Conservation (phyloP, 805 yeast species). For the Candida koratica region DNA sequence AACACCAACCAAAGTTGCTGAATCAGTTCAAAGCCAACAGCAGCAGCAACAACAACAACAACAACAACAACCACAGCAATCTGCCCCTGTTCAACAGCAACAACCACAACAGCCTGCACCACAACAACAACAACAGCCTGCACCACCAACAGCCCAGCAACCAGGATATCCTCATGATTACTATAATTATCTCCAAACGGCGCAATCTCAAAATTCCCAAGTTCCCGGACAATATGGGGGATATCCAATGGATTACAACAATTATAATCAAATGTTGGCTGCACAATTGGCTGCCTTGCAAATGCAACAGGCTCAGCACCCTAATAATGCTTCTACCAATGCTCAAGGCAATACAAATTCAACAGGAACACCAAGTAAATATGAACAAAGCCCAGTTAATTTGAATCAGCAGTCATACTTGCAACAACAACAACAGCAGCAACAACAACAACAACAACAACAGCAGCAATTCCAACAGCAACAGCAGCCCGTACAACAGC, state of each 20-base stretch:
- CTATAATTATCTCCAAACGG: conserved; percentile 24
- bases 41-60: conserved; percentile 10
- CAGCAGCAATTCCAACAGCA: conserved; percentile 17
- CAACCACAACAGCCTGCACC: conserved; percentile 21
- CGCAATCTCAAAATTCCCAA: conserved; percentile 37
- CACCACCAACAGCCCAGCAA: conserved; percentile 15
- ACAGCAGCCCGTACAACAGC: conserved; percentile 9
- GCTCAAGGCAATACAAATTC: conserved; percentile 25
- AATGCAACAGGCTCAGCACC: conserved; percentile 13
- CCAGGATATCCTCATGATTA: conserved; percentile 20
- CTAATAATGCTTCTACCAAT: conserved; percentile 19
- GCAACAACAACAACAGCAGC: conserved; percentile 6
- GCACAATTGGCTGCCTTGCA: conserved; percentile 18
- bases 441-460: conserved; percentile 3
- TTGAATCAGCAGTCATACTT: conserved; percentile 11
- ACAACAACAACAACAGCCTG: conserved; percentile 18
- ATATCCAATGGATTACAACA: conserved; percentile 44
- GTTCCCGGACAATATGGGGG: conserved; percentile 42
- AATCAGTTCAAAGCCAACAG: conserved; percentile 10
- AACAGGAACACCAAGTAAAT: conserved; percentile 11
- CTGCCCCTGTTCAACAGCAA: conserved; percentile 18
- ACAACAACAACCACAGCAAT: background rate
- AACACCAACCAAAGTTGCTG: too few species aligned
- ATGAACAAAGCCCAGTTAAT: conserved; percentile 10
- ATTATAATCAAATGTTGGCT: conserved; percentile 33